A percentile compares a stretch with the other conserved stretches of the same genome.
Conservation (phyloP, 495 filamentous ascomycete genomes). For the Penicillium flavigenum region DNA sequence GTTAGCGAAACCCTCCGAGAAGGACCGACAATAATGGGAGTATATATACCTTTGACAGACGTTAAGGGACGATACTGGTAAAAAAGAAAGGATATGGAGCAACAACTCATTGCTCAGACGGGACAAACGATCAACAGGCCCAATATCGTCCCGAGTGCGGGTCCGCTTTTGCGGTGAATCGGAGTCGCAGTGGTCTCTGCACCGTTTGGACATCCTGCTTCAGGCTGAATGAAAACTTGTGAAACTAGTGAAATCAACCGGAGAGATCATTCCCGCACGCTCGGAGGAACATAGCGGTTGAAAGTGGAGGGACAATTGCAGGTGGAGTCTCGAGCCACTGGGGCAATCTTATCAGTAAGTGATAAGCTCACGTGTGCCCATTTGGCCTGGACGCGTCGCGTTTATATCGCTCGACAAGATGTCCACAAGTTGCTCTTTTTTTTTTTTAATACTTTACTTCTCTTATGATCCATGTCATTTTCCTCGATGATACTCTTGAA, state of each 20-base stretch:
- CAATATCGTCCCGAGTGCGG: constrained; percentile 32
- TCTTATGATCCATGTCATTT: background rate
- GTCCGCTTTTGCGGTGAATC: constrained; percentile 30
- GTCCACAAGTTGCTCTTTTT: background rate
- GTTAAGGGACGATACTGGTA: constrained; percentile 66
- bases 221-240: too few relatives aligned
- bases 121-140: constrained; percentile 49
- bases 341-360: background rate
- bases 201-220: constrained; percentile 48
- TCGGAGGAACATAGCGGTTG: constrained; percentile 1
- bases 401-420: constrained; percentile 9
- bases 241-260: background rate
- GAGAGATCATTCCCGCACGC: background rate
- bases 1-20: background rate
- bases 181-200: constrained; percentile 22
- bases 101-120: constrained; percentile 83
- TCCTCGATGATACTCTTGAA: background rate
- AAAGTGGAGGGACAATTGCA: background rate
- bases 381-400: constrained; percentile 13
- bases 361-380: constrained; percentile 11
- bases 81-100: constrained; percentile 76
- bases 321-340: constrained; percentile 2
- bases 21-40: background rate
- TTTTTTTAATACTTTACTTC: too few relatives aligned
- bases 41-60: constrained; percentile 61